Base-by-base conservation (phyloP, 129 eudicot species). In the Cynara cardunculus region DNA sequence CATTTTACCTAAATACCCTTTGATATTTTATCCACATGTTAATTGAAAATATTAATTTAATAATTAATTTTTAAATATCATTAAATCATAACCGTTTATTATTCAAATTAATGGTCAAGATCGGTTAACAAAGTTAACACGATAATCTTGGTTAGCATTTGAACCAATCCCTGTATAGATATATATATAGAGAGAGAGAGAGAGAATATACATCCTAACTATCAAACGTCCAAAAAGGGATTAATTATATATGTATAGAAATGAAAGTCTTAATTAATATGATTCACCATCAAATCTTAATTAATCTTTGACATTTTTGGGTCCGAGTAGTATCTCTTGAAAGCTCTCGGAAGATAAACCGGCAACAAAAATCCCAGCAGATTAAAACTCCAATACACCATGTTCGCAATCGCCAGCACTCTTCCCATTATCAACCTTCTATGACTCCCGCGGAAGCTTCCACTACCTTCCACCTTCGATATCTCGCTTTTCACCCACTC, bases 341-440 rank as follows among this genome's bases (percentile, higher is more conserved):
- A 91, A 53, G 94, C 93, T 80, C 34, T 83, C 0, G 98, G 97
- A 25, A 91, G 80, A 82, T 82, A 91, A 59, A 87, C 77, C 13
- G 97, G 98, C 83, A 94, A 82, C 88, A 94, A 83, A 80, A 94
- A 89, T 12, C 98, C 97, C 68, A 94, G 91, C 88, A 94, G 19
- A 83, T 94, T 91, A 83, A 91, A 89, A 65, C 89, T 49, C 98
- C 98, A 94, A 53, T 89, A 83, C 22, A 62, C 86, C 89, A 89
- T 81, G 61, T 95, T 95, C 4, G 80, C 90, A 25, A 90, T 72
- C 2, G 97, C 99, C 32, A 92, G 78, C 12, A 62, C 82, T 53
- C 92, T 86, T 31, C 97, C 99, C 16, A 88, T 74, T 8, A 77
- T 71, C 91, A 90, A 65, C 82, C 96, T 86, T 73, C 86, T 49